phyloP scores from a whole-genome alignment of 169 alveolate species.

The Eimeria nieschulzi region DNA sequence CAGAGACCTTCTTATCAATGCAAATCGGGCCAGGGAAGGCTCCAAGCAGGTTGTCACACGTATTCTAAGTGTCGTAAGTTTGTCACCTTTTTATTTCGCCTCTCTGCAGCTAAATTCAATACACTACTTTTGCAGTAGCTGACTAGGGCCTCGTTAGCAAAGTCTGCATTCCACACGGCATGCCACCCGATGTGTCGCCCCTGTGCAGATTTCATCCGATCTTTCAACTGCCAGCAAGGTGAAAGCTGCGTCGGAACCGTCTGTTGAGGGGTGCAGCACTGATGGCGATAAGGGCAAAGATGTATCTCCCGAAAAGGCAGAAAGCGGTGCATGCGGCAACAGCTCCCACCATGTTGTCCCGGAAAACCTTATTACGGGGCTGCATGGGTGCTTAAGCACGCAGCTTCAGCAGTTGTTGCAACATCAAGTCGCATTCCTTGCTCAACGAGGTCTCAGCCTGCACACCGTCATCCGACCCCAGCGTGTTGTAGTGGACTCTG shows the following conservation, averaged over 20 bases:
- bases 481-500: slow-evolving; percentile 4
- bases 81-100: too few species aligned
- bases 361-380: not conserved
- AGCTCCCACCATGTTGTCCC: not conserved
- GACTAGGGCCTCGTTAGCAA: too few species aligned
- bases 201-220: slow-evolving; percentile 3
- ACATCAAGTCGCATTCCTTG: slow-evolving; percentile 13
- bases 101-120: too few species aligned
- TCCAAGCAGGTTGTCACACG: not conserved
- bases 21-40: slow-evolving; percentile 10
- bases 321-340: not conserved
- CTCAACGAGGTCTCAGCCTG: not conserved
- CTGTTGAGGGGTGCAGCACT: slow-evolving; percentile 1
- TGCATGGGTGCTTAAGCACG: not conserved
- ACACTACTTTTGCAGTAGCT: too few species aligned
- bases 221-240: not conserved
- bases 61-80: not conserved
- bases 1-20: not conserved
- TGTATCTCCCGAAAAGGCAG: not conserved
- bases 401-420: slow-evolving; percentile 37
- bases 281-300: not conserved
- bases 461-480: not conserved
- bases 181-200: not conserved
- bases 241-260: not conserved
- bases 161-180: not conserved